phyloP scores from a whole-genome alignment of 2,329 filamentous ascomycete species.

The Fusarium heterosporum region DNA sequence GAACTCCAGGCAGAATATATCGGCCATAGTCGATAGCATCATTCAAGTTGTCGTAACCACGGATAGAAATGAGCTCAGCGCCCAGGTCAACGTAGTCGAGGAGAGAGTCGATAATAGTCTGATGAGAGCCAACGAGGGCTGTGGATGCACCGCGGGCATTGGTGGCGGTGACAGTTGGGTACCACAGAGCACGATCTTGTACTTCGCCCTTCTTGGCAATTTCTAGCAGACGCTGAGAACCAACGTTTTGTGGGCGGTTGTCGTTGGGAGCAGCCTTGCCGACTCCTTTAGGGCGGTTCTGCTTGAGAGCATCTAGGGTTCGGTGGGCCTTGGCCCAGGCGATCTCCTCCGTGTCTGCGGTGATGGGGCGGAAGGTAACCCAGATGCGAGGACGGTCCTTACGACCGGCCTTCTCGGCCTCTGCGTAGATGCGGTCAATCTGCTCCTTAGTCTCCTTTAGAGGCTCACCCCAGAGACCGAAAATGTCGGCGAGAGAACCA shows the following conservation, averaged over 20 bases:
- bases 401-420: conserved; percentile 68
- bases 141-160: conserved; percentile 70
- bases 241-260: conserved; percentile 65
- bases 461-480: conserved; percentile 73
- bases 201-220: conserved; percentile 68
- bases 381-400: conserved; percentile 68
- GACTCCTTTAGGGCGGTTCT: conserved; percentile 53
- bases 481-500: conserved; percentile 69
- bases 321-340: conserved; percentile 71
- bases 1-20: conserved; percentile 64
- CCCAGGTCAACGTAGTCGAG: conserved; percentile 69
- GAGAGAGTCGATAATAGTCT: conserved; percentile 65
- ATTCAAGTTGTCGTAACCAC: conserved; percentile 71
- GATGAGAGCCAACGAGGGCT: conserved; percentile 65
- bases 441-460: conserved; percentile 73
- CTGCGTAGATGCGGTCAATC: conserved; percentile 70
- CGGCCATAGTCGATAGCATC: conserved; percentile 70
- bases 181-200: conserved; percentile 72
- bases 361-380: conserved; percentile 72
- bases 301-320: conserved; percentile 64
- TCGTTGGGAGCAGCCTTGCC: conserved; percentile 43
- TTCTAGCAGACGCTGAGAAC: conserved; percentile 68
- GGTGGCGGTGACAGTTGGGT: conserved; percentile 71
- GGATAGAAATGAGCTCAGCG: conserved; percentile 68
- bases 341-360: conserved; percentile 70